These are phyloP conservation scores for Oidiodendron maius DNA, from an alignment of 495 filamentous ascomycete genomes.

Conservation along the genomic window DNA sequence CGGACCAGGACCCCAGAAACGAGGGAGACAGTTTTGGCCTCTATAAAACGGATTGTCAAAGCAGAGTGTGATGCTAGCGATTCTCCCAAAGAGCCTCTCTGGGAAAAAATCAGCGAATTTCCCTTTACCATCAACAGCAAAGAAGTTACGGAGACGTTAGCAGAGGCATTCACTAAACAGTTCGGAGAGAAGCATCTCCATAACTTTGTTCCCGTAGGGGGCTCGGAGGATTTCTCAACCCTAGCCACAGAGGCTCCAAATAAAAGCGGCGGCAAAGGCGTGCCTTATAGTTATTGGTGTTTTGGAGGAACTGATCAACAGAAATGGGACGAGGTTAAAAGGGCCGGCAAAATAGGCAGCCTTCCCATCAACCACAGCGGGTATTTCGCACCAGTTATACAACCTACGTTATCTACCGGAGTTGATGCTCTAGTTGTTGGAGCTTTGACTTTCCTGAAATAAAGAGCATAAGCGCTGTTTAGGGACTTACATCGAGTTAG, in stretches of 20 bases:
- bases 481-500: too few relatives aligned
- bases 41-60: slow-evolving; percentile 46
- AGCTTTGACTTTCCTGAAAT: slow-evolving; percentile 41
- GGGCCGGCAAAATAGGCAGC: slow-evolving; percentile 32
- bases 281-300: slow-evolving; percentile 50
- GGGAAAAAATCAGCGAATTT: slow-evolving; percentile 29
- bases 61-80: slow-evolving; percentile 45
- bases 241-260: slow-evolving; percentile 38
- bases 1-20: slow-evolving; percentile 34
- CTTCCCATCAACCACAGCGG: slow-evolving; percentile 54
- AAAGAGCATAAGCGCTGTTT: too few relatives aligned
- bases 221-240: slow-evolving; percentile 52
- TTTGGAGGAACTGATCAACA: slow-evolving; percentile 42
- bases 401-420: slow-evolving; percentile 51
- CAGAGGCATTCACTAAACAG: slow-evolving; percentile 34
- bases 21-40: slow-evolving; percentile 33
- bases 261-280: slow-evolving; percentile 26
- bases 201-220: slow-evolving; percentile 20
- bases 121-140: slow-evolving; percentile 51
- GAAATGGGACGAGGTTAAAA: slow-evolving; percentile 24
- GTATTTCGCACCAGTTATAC: slow-evolving; percentile 53
- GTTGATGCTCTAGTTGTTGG: slow-evolving; percentile 50
- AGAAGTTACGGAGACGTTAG: slow-evolving; percentile 30
- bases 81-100: slow-evolving; percentile 31
- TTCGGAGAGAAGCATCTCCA: slow-evolving; percentile 30